Evolutionary conservation across 2,329 filamentous ascomycete genomes (phyloP), one percentile per base, ranked within the genome.

Genomic region (Pseudogymnoascus verrucosus): DNA sequence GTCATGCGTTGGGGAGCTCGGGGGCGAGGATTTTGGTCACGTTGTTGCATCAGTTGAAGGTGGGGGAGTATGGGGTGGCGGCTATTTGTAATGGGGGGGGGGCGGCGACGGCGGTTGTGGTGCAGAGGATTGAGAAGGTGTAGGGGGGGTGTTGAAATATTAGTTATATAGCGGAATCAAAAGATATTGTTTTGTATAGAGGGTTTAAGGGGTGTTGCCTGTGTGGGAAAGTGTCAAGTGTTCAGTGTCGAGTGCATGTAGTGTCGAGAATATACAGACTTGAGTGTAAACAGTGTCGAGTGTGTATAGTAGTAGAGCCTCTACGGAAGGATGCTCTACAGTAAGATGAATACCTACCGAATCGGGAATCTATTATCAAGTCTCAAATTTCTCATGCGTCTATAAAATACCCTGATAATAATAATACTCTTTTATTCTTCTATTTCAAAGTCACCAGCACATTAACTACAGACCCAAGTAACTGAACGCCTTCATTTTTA

Each of bases 81-180:
- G 93, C 93, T 2, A 98, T 99, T 66, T 98, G 95, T 79, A 99
- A 99, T 72, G 95, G 95, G 54, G 95, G 95, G 44, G 95, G 95
- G 65, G 93, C 92, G 12, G 91, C 93, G 1, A 93, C 90, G 8
- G 95, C 93, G 0, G 83, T 98, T 73, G 91, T 98, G 60, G 91
- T 99, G 5, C 57, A 60, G 57, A 60, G 57, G 37, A 60, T 60
- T 40, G 57, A 60, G 1, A 60, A 60, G 57, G 57, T 60, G 11
- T 60, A 60, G 7, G 14, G 31, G 3, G 57, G 16, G 12, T 51
- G 12, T 51, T 51, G 26, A 54, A 54, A n/a, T 54, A 54, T 54
- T 54, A 12, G 26, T 5, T 4, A 16, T 31, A 1, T 54, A 54
- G 47, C 47, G 47, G 16, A 54, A 54, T 54, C 26, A 19, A 54